Percentiles rank a stretch among this genome's conserved stretches.
Evolutionary conservation across 1,139 yeast species (phyloP).

Genomic region (Yamadazyma dushanensis): DNA sequence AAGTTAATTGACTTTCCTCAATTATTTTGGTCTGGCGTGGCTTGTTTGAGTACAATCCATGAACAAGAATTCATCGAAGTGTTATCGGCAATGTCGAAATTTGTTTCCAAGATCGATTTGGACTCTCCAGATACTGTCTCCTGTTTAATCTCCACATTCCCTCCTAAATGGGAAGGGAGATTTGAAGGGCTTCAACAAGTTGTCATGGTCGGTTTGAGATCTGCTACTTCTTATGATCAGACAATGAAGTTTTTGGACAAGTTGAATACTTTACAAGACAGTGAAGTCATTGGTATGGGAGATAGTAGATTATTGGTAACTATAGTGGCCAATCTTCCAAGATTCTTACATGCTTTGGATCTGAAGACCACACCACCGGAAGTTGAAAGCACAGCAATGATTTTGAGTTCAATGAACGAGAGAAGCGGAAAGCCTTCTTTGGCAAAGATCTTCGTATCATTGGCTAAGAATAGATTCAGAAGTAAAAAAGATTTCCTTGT

Average conservation of each 20-base stretch:
- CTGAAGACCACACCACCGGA: slow-evolving; percentile 51
- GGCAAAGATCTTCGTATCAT: slow-evolving; percentile 72
- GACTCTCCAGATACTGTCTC: slow-evolving; percentile 85
- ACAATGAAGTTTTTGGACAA: slow-evolving; percentile 74
- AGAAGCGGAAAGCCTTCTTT: slow-evolving; percentile 57
- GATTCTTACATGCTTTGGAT: slow-evolving; percentile 79
- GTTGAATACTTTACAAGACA: slow-evolving; percentile 64
- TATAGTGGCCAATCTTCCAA: slow-evolving; percentile 75
- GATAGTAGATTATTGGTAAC: slow-evolving; percentile 70
- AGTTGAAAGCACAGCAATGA: slow-evolving; percentile 57
- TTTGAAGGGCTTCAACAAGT: slow-evolving; percentile 86
- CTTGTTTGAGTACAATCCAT: slow-evolving; percentile 84
- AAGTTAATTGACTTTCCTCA: slow-evolving; percentile 88
- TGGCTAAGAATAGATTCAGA: slow-evolving; percentile 76
- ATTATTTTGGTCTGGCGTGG: slow-evolving; percentile 93
- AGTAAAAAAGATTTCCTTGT: slow-evolving; percentile 85
- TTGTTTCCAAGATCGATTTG: slow-evolving; percentile 82
- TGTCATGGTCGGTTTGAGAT: slow-evolving; percentile 78
- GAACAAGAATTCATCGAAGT: slow-evolving; percentile 93
- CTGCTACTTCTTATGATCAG: slow-evolving; percentile 77
- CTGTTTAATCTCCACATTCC: slow-evolving; percentile 81
- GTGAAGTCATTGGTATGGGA: slow-evolving; percentile 76
- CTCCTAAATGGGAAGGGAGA: slow-evolving; percentile 93
- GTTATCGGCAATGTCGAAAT: slow-evolving; percentile 75
- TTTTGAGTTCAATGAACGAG: slow-evolving; percentile 62